A percentile compares a stretch with the other conserved stretches of the same genome.
Conservation (phyloP, 2,329 filamentous ascomycete species). For the Claviceps africana region DNA sequence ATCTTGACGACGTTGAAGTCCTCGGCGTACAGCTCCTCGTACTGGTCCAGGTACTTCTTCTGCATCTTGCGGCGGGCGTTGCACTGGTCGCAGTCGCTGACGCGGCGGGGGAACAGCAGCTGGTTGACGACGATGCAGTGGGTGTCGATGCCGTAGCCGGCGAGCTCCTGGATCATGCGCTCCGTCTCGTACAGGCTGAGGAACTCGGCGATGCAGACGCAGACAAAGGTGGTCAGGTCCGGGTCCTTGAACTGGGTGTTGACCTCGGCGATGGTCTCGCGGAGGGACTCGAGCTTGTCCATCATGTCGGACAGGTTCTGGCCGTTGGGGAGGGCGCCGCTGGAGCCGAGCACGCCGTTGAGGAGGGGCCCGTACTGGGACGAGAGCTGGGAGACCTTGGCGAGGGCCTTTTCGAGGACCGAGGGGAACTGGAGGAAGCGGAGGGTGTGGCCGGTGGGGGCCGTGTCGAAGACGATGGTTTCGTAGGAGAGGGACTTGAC, state of each 20-base stretch:
- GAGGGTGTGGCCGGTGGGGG: slow-evolving; percentile 92
- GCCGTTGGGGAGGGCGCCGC: slow-evolving; percentile 68
- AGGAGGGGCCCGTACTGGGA: slow-evolving; percentile 91
- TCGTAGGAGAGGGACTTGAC: slow-evolving; percentile 98
- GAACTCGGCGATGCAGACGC: slow-evolving; percentile 97
- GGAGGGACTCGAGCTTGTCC: slow-evolving; percentile 84
- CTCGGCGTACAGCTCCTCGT: slow-evolving; percentile 95
- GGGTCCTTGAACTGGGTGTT: slow-evolving; percentile 98
- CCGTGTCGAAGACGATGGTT: slow-evolving; percentile 97
- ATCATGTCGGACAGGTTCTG: slow-evolving; percentile 85
- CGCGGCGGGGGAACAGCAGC: slow-evolving; percentile 77
- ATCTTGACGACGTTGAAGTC: slow-evolving; percentile 95
- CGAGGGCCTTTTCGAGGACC: slow-evolving; percentile 95
- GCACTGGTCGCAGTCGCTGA: slow-evolving; percentile 85
- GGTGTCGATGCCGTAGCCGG: slow-evolving; percentile 86
- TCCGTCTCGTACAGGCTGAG: slow-evolving; percentile 95
- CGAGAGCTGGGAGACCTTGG: slow-evolving; percentile 88
- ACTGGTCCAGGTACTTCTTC: slow-evolving; percentile 97
- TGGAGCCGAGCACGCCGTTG: slow-evolving; percentile 77
- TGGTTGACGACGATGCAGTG: slow-evolving; percentile 98
- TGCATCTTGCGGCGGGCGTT: slow-evolving; percentile 94
- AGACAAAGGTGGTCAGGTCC: slow-evolving; percentile 90
- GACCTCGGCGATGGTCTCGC: slow-evolving; percentile 86
- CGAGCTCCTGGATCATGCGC: slow-evolving; percentile 97
- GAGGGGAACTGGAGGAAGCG: slow-evolving; percentile 98